phyloP scores from a whole-genome alignment of 2,329 filamentous ascomycete genomes.

The Colletotrichum lupini region DNA sequence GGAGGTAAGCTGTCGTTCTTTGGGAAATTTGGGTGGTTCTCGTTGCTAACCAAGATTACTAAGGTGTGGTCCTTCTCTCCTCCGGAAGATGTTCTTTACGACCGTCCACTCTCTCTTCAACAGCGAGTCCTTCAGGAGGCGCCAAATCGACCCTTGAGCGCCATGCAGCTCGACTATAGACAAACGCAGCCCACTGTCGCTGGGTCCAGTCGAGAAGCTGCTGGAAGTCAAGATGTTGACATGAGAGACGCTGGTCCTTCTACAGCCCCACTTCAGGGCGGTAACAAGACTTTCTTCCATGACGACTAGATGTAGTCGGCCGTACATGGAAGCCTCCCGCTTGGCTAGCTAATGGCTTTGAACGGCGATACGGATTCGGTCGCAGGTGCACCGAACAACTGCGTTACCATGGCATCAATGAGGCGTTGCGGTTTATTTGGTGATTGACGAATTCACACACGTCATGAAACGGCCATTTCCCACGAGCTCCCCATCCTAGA shows the following conservation, averaged over 20 bases:
- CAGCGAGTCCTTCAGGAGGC: slow-evolving; percentile 57
- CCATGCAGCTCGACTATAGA: slow-evolving; percentile 59
- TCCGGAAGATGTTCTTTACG: slow-evolving; percentile 74
- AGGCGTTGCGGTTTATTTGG: background rate
- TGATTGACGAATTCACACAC: background rate
- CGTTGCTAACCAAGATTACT: slow-evolving; percentile 42
- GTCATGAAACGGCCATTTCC: background rate
- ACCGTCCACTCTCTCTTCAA: slow-evolving; percentile 62
- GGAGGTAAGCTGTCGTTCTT: slow-evolving; percentile 77
- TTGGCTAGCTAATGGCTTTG: background rate
- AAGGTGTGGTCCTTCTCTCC: slow-evolving; percentile 97
- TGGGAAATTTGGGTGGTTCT: background rate
- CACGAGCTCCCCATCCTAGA: slow-evolving; percentile 13
- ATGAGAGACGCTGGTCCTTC: slow-evolving; percentile 68
- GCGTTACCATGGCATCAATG: background rate
- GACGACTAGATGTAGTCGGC: slow-evolving; percentile 48
- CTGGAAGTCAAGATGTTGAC: slow-evolving; percentile 59
- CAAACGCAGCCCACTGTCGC: slow-evolving; percentile 44
- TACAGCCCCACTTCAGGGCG: slow-evolving; percentile 62
- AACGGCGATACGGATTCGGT: background rate
- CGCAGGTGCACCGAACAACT: background rate
- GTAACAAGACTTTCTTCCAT: slow-evolving; percentile 62
- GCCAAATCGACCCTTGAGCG: slow-evolving; percentile 62
- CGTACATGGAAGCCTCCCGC: background rate
- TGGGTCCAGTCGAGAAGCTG: slow-evolving; percentile 46